Conservation (phyloP, 2,329 filamentous ascomycete species). For the Colletotrichum chrysophilum region DNA sequence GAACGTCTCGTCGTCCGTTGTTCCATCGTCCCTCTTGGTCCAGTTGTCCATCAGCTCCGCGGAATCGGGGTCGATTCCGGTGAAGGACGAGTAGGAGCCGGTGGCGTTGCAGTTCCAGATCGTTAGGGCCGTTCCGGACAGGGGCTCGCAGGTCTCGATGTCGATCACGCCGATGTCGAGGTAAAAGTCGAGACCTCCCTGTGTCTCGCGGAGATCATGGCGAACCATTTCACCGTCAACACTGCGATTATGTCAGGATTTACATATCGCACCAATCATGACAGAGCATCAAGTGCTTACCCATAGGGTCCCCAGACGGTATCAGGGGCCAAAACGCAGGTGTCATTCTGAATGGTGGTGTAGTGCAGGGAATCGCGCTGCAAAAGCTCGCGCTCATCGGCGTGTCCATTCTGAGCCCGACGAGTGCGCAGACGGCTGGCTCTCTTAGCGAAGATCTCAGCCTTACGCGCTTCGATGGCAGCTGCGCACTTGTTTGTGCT, state of each 20-base stretch:
- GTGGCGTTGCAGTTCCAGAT: conserved; percentile 10
- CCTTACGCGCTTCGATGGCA: conserved; percentile 49
- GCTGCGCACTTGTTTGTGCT: conserved; percentile 47
- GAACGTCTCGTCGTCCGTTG: conserved; percentile 32
- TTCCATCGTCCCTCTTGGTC: not conserved
- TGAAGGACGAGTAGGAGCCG: conserved; percentile 7
- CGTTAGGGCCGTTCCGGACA: not conserved
- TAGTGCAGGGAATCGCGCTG: conserved; percentile 34
- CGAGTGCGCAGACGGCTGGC: not conserved
- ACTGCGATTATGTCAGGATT: not conserved
- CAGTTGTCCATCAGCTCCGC: not conserved
- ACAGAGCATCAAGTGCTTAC: not conserved
- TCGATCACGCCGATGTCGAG: conserved; percentile 13
- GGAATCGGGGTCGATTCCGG: not conserved
- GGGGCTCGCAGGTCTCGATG: conserved; percentile 14
- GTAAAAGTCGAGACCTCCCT: conserved; percentile 3
- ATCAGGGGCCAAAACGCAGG: conserved; percentile 50
- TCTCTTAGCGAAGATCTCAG: conserved; percentile 39
- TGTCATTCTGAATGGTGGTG: conserved; percentile 29
- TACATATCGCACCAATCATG: rapidly evolving
- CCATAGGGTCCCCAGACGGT: conserved; percentile 55
- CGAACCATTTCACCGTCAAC: conserved; percentile 7
- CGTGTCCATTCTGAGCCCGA: not conserved
- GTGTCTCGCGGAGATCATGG: not conserved
- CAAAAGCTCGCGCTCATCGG: conserved; percentile 31